A percentile compares a stretch with the other conserved stretches of the same genome.
Conservation (phyloP, 257 asterid genomes). For the Plectranthus barbatus region DNA sequence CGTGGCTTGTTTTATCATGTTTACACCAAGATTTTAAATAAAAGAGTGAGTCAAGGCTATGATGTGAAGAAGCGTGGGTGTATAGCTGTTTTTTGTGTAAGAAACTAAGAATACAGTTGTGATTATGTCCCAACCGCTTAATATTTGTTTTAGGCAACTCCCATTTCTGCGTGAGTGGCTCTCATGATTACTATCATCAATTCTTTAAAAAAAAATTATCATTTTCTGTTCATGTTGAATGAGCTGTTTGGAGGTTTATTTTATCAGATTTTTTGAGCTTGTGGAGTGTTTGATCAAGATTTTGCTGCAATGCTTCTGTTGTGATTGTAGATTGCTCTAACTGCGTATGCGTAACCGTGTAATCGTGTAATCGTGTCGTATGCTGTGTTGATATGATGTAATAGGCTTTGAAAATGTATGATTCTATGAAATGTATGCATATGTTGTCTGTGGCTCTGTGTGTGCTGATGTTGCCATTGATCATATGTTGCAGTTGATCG, state of each 20-base stretch:
- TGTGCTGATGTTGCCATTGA: not conserved
- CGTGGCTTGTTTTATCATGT: conserved; percentile 1
- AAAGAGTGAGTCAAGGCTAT: conserved; percentile 8
- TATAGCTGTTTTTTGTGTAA: conserved; percentile 33
- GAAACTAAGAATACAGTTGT: conserved; percentile 19
- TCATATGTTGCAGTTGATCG: conserved; percentile 17
- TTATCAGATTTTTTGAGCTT: not conserved
- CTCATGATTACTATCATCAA: conserved; percentile 5
- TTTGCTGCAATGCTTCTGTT: not conserved
- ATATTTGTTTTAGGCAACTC: not conserved
- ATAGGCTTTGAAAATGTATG: not conserved
- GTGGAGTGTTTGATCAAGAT: not conserved
- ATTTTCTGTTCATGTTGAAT: not conserved
- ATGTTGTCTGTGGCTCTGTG: not conserved
- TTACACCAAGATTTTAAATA: too few species aligned
- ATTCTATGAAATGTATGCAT: not conserved
- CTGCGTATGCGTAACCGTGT: too few species aligned
- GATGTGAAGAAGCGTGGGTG: conserved; percentile 41
- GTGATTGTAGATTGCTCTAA: too few species aligned
- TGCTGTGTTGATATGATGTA: not conserved
- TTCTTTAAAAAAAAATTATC: too few species aligned
- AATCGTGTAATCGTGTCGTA: not conserved
- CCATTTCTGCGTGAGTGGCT: not conserved
- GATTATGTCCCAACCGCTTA: conserved; percentile 7
- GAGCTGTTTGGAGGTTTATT: not conserved